Evolutionary conservation across 2,329 filamentous ascomycete genomes (phyloP).

Genomic region (Thelonectria olida): DNA sequence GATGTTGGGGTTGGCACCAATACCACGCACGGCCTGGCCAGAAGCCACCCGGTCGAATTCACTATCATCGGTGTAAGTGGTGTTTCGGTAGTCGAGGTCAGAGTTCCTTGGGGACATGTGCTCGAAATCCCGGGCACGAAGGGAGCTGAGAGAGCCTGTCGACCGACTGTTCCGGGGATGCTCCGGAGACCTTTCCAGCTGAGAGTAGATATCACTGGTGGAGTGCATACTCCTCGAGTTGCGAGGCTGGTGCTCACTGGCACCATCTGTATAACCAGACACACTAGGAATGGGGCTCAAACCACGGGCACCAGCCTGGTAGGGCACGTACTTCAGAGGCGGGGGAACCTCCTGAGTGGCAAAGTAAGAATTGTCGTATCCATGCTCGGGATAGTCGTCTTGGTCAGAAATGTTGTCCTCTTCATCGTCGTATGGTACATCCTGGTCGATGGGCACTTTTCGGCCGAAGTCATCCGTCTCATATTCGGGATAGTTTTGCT

Average conservation of each 20-base stretch:
- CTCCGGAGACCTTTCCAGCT: slow-evolving; percentile 64
- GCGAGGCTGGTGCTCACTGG: slow-evolving; percentile 66
- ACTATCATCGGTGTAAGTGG: slow-evolving; percentile 61
- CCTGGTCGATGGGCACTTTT: slow-evolving; percentile 52
- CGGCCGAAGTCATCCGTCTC: slow-evolving; percentile 58
- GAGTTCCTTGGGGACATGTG: slow-evolving; percentile 63
- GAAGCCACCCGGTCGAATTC: slow-evolving; percentile 68
- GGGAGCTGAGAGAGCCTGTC: slow-evolving; percentile 46
- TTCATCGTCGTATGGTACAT: slow-evolving; percentile 57
- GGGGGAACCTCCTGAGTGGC: slow-evolving; percentile 70
- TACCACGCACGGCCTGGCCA: slow-evolving; percentile 75
- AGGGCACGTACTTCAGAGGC: slow-evolving; percentile 72
- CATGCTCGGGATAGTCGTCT: slow-evolving; percentile 52
- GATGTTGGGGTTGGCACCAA: slow-evolving; percentile 79
- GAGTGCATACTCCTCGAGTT: slow-evolving; percentile 64
- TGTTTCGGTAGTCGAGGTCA: slow-evolving; percentile 63
- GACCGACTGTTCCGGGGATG: slow-evolving; percentile 46
- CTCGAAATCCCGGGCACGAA: slow-evolving; percentile 61
- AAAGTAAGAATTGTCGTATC: slow-evolving; percentile 59
- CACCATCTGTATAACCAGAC: slow-evolving; percentile 81
- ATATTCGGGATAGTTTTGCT: slow-evolving; percentile 56
- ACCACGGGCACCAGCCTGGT: slow-evolving; percentile 74
- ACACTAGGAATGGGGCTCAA: slow-evolving; percentile 93
- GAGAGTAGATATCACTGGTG: slow-evolving; percentile 66
- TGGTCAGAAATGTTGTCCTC: slow-evolving; percentile 44